A percentile compares a stretch with the other conserved stretches of the same genome.
These are phyloP conservation scores for Salvia sclarea DNA, from an alignment of 305 asterid genomes.

Conservation along the genomic window DNA sequence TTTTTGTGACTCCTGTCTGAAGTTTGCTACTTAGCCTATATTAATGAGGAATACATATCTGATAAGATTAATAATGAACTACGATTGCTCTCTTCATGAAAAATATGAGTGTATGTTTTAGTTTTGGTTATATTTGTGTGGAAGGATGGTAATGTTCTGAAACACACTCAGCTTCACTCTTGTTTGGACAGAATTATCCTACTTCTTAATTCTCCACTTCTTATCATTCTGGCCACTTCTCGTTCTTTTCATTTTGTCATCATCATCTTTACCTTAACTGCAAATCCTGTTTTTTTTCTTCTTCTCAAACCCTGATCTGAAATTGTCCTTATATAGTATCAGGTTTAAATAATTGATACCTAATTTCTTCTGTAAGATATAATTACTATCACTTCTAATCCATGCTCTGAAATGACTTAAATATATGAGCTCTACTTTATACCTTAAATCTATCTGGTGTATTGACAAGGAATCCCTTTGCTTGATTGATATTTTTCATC, in stretches of 20 bases:
- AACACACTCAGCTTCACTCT: not conserved
- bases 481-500: not conserved
- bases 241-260: not conserved
- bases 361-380: not conserved
- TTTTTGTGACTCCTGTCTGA: not conserved
- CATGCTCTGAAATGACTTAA: not conserved
- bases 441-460: not conserved
- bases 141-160: not conserved
- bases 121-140: not conserved
- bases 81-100: not conserved
- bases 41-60: not conserved
- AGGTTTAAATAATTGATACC: not conserved
- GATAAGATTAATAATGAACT: not conserved
- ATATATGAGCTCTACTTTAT: not conserved
- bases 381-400: not conserved
- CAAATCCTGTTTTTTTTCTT: too few species aligned
- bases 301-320: constrained; percentile 14
- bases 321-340: not conserved
- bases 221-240: not conserved
- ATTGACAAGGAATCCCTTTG: not conserved
- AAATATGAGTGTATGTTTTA: not conserved
- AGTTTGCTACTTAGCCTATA: constrained; percentile 1
- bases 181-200: not conserved
- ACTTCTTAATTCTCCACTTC: not conserved
- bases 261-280: not conserved